Evolutionary conservation across 495 filamentous ascomycete species (phyloP).

Genomic region (Neurospora sp.): DNA sequence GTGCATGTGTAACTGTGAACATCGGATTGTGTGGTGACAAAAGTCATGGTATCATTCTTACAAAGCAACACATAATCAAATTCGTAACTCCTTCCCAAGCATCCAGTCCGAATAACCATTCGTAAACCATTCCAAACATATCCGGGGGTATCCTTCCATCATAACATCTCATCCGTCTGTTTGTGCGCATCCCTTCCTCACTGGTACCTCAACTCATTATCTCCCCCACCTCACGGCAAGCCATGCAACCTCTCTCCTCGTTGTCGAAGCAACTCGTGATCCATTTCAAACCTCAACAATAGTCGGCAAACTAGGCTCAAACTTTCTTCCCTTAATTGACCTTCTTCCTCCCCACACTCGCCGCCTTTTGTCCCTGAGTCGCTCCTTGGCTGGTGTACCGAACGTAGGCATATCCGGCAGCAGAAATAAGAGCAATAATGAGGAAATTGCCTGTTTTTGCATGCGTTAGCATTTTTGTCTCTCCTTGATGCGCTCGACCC

Average conservation of each 20-base stretch:
- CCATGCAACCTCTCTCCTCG: neutral
- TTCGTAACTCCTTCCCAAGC: neutral
- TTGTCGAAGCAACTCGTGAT: too few relatives aligned
- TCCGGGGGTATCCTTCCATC: neutral
- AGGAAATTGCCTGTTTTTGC: conserved; percentile 19
- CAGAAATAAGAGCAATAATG: conserved; percentile 19
- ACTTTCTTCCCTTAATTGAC: conserved; percentile 1
- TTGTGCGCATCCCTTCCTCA: too few relatives aligned
- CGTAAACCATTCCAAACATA: neutral
- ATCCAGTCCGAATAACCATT: neutral
- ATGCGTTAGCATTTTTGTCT: neutral
- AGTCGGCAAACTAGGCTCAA: neutral
- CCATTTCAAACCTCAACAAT: neutral
- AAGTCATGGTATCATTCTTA: neutral
- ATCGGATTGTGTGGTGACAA: neutral
- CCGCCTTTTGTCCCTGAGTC: conserved; percentile 6
- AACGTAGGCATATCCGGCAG: conserved; percentile 16
- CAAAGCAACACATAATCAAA: neutral
- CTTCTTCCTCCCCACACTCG: conserved; percentile 11
- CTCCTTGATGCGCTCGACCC: too few relatives aligned
- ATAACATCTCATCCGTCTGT: too few relatives aligned
- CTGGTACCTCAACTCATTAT: neutral
- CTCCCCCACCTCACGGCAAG: too few relatives aligned
- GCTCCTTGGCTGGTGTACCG: conserved; percentile 16
- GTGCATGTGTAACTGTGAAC: neutral